Evolutionary conservation across 441 rosid species (phyloP), one percentile per base, ranked within the genome.

Genomic region (Populus hybrid): DNA sequence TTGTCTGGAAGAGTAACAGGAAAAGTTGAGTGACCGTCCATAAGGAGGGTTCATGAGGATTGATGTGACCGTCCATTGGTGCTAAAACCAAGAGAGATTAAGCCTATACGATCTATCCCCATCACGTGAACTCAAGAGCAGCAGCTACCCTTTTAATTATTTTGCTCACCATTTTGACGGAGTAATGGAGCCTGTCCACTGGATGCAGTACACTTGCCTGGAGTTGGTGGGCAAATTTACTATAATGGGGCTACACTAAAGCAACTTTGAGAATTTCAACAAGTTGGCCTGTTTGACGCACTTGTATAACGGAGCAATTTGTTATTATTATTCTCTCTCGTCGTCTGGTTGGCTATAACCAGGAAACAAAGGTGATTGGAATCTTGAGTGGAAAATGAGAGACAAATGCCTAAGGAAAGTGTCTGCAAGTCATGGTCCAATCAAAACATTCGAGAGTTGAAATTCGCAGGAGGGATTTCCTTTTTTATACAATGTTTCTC

Each of bases 51-150:
- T 75, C 74, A 71, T 75, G 38, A 68, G 9, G 18, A 12, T 18
- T 73, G 89, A 84, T 84, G 90, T 83, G 88, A 87, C 88, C 69
- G 8, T 59, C 84, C 86, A 80, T 63, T 59, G 83, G 80, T 28
- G 75, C 26, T 10, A 71, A 67, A 50, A 46, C 83, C 86, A 79
- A 84, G 78, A 53, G 61, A 64, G 7, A 68, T 61, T 53, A 53
- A 69, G 7, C 34, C 42, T 16, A 23, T 38, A 35, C 40, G 71
- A 76, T 57, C 78, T 20, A 73, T 75, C 81, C 69, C 81, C 34
- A 75, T 81, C 87, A 75, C 8, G 75, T 7, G 74, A 50, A 23
- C 46, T 32, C 24, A n/a, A 16, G 59, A 28, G 26, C 5, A 46
- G 64, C 26, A 35, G 9, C 40, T 11, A 18, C 70, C 70, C 28